Evolutionary conservation across 1,284 basidiomycete genomes (phyloP), one percentile per base, ranked within the genome.

Genomic region (Fistulina hepatica): DNA sequence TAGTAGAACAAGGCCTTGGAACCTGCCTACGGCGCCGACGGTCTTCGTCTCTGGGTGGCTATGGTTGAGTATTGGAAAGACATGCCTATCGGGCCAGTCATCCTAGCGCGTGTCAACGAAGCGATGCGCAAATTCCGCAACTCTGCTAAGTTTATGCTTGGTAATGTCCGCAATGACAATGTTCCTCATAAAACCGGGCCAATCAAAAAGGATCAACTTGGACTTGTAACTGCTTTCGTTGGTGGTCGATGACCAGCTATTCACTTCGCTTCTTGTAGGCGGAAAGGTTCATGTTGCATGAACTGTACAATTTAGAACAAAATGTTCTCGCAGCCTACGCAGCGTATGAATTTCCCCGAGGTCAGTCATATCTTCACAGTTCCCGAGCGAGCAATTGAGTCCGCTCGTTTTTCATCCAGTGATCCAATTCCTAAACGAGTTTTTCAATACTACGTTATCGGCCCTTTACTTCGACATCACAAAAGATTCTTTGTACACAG

Each of bases 41-140:
- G 84, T 1, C 67, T 98, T 19, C 75, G 95, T 5, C 64, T 95
- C 11, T 99, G 95, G 94, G 86, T 76, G 3, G 91, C 91, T 1
- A 84, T 85, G 0, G 82, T 89, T 15, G 93, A 97, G 50, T 95
- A 89, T 51, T 84, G 85, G 51, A 74, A 74, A 21, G 94, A 98
- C 56, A 84, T 86, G 55, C 76, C 85, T 1, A 81, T 98, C 37
- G 86, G 93, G 0, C 75, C 78, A 1, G 76, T 72, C 1, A 76
- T 89, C 12, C 71, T 98, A 25, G 64, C 74, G 4, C 84, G 92
- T 52, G 76, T 81, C 3, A 72, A 74, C 2, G 88, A 94, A 50
- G 75, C 76, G 0, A 62, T 92, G 50, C 71, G 90, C 34, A 95
- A 91, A 59, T 75, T 97, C 27, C 72, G 94, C 21, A 95, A 93